Evolutionary conservation across 202 grass and related monocot species (phyloP), one percentile per base, ranked within the genome.

Genomic region (Setaria italica): DNA sequence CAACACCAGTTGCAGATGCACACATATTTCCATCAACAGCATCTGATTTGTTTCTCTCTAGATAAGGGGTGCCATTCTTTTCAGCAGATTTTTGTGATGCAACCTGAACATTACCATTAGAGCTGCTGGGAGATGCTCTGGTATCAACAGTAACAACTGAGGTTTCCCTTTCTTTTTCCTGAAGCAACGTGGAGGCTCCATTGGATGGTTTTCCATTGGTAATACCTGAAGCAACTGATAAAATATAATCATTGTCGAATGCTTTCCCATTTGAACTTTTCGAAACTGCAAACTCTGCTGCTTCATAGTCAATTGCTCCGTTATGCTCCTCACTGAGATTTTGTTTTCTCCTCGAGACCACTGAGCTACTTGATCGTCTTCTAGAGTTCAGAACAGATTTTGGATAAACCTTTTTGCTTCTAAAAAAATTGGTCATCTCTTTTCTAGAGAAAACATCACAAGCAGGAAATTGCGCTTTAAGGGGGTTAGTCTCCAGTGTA

Each of bases 371-470:
- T 3, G 77, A 84, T 77, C 30, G 80, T 82, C 88, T 90, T 42
- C 80, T 76, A 87, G 80, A 87, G 49, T 79, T 91, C 63, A 94
- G 58, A 89, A 80, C 89, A 87, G 83, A 89, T 86, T 91, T 94
- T 86, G 97, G 97, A 90, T 77, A 92, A 78, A 91, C 87, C 56
- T 78, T 83, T 86, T 90, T 99, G 84, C 71, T 92, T 93, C 70
- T 97, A 82, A 97, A 97, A 90, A 97, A 97, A 7, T 75, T 83
- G 51, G 82, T 68, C 88, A 99, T 94, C 87, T 96, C 94, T 87
- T 91, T 94, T 80, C 92, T 92, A 51, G 92, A 97, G 88, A 99
- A 94, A 85, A 93, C 62, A 92, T 97, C 79, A 1, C 97, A 94
- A 74, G 79, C 49, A 85, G 97, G 97, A 94, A 94, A 91, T 21